Conservation (phyloP, 257 asterid genomes). For the Nicotiana tabacum region DNA sequence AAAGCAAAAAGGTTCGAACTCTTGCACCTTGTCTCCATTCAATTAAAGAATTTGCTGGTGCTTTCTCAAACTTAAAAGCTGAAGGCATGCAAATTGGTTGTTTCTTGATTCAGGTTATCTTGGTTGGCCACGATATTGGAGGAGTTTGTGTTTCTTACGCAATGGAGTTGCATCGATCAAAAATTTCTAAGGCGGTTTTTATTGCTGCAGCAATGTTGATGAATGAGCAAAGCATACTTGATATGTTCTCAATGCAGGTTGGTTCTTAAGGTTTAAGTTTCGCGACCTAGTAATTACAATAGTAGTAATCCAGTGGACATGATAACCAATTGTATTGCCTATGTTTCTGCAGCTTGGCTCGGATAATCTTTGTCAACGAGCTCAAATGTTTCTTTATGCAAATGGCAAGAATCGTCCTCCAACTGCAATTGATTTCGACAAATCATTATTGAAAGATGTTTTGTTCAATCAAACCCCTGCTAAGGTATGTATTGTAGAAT, state of each 20-base stretch:
- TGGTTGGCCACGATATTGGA: constrained; percentile 57
- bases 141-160: constrained; percentile 49
- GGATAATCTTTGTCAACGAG: constrained; percentile 29
- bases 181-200: constrained; percentile 40
- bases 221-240: constrained; percentile 38
- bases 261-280: background rate
- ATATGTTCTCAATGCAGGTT: constrained; percentile 41
- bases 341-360: constrained; percentile 22
- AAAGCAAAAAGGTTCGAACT: constrained; percentile 29
- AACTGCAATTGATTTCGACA: constrained; percentile 43
- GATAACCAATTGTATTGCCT: background rate
- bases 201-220: constrained; percentile 50
- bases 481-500: constrained; percentile 27
- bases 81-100: background rate
- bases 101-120: constrained; percentile 31
- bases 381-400: constrained; percentile 45
- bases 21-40: background rate
- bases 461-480: constrained; percentile 43
- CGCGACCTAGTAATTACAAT: background rate
- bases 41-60: background rate
- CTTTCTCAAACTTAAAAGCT: background rate
- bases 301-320: background rate
- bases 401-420: constrained; percentile 40
- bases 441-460: constrained; percentile 37
- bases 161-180: constrained; percentile 41